A percentile compares a stretch with the other conserved stretches of the same genome.
Conservation (phyloP, 805 yeast species). For the Kodamaea laetipori region DNA sequence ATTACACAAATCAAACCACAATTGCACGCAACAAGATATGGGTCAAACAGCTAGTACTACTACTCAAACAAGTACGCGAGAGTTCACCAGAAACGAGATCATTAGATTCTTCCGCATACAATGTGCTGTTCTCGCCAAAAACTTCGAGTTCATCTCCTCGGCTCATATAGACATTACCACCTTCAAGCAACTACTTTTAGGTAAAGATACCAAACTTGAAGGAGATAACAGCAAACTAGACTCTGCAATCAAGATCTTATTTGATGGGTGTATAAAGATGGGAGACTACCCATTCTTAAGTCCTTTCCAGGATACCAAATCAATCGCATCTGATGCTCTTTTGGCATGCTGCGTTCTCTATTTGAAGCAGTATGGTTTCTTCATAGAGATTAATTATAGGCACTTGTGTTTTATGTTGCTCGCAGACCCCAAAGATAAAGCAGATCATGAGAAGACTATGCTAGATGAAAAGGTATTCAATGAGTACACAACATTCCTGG, state of each 20-base stretch:
- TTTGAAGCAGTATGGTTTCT: conserved; percentile 2
- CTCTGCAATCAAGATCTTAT: conserved; percentile 3
- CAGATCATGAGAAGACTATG: background rate
- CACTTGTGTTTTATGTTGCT: conserved; percentile 10
- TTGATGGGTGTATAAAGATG: conserved; percentile 8
- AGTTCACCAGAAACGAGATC: conserved; percentile 24
- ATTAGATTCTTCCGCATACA: conserved; percentile 22
- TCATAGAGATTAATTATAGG: conserved; percentile 8
- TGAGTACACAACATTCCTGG: conserved; percentile 17
- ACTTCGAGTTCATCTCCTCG: conserved; percentile 19
- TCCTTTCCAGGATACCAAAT: conserved; percentile 10
- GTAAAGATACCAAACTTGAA: background rate
- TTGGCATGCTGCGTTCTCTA: conserved; percentile 6
- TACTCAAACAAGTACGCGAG: conserved; percentile 9
- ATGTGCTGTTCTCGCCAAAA: conserved; percentile 23
- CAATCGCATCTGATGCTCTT: conserved; percentile 8
- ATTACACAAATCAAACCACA: conserved; percentile 21
- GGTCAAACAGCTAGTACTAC: conserved; percentile 20
- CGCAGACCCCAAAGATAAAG: conserved; percentile 7
- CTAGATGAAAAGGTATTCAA: conserved; percentile 9
- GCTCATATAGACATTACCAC: conserved; percentile 21
- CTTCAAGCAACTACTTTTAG: conserved; percentile 23
- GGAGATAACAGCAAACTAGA: conserved; percentile 7
- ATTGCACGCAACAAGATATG: conserved; percentile 15
- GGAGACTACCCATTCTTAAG: conserved; percentile 18